Evolutionary conservation across 2,329 filamentous ascomycete genomes (phyloP).

Genomic region (Exophiala sp.): DNA sequence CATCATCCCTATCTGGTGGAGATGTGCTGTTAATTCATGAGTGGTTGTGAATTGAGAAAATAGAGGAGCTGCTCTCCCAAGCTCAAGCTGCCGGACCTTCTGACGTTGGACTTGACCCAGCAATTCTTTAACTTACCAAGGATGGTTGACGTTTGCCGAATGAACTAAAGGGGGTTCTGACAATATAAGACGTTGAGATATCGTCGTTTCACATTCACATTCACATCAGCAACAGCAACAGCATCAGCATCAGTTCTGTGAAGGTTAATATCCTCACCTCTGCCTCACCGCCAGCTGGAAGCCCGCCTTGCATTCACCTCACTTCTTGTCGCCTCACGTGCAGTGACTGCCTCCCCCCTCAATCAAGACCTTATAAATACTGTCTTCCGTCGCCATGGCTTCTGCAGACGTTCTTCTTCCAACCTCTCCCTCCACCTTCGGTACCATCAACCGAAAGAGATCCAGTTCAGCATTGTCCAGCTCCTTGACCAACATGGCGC

Average conservation of each 20-base stretch:
- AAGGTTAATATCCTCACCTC: neutral
- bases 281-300: neutral
- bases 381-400: constrained; percentile 13
- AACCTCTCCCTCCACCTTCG: constrained; percentile 4
- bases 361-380: neutral
- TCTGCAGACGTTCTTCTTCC: constrained; percentile 16
- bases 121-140: constrained; percentile 5
- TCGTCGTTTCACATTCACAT: neutral
- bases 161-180: neutral
- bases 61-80: neutral
- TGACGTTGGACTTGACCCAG: neutral
- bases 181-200: constrained; percentile 4
- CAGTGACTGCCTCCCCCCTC: neutral
- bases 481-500: constrained; percentile 13
- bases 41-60: neutral
- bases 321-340: neutral
- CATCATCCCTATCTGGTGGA: constrained; percentile 14
- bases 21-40: constrained; percentile 4
- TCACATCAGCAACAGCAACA: too few species aligned
- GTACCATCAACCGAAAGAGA: constrained; percentile 13
- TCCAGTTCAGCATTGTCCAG: constrained; percentile 1
- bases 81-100: neutral
- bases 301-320: neutral
- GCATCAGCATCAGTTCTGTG: neutral
- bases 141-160: constrained; percentile 8